Evolutionary conservation across 371 early-diverging fungal genomes (phyloP).

Genomic region (Apophysomyces ossiformis): DNA sequence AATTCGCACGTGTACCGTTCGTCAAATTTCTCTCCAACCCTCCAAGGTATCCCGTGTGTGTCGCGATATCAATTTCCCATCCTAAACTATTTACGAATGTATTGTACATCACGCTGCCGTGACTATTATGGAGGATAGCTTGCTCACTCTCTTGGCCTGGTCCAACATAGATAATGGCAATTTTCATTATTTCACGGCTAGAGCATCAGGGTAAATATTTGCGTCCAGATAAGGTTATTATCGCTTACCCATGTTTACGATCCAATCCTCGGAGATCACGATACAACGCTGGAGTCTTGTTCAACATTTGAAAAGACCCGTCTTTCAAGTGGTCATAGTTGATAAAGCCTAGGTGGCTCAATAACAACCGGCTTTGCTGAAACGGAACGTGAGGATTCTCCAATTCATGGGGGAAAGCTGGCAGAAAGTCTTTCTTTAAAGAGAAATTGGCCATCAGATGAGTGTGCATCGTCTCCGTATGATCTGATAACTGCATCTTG

Average conservation of each 20-base stretch:
- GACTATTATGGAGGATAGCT: slow-evolving; percentile 78
- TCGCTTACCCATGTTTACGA: slow-evolving; percentile 70
- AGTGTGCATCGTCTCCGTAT: slow-evolving; percentile 32
- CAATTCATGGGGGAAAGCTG: slow-evolving; percentile 55
- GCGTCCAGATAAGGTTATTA: not conserved
- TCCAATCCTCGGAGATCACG: slow-evolving; percentile 82
- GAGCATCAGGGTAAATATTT: not conserved
- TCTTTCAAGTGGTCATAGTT: slow-evolving; percentile 75
- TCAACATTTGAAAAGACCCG: slow-evolving; percentile 70
- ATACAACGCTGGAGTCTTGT: slow-evolving; percentile 66
- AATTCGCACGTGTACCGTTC: slow-evolving; percentile 79
- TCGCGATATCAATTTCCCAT: slow-evolving; percentile 81
- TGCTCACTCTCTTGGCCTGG: slow-evolving; percentile 89
- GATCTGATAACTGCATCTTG: slow-evolving; percentile 14
- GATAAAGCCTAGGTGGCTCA: slow-evolving; percentile 78
- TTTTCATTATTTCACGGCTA: slow-evolving; percentile 86
- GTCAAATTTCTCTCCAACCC: slow-evolving; percentile 83
- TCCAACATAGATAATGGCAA: slow-evolving; percentile 92
- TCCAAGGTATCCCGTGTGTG: slow-evolving; percentile 87
- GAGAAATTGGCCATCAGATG: slow-evolving; percentile 53
- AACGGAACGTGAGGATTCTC: slow-evolving; percentile 62
- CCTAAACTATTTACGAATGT: slow-evolving; percentile 88
- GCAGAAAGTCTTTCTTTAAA: slow-evolving; percentile 60
- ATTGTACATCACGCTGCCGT: slow-evolving; percentile 71
- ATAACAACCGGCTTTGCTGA: slow-evolving; percentile 68